Evolutionary conservation across 1,139 yeast genomes (phyloP), one percentile per base, ranked within the genome.

Genomic region (Hanseniaspora sp.): DNA sequence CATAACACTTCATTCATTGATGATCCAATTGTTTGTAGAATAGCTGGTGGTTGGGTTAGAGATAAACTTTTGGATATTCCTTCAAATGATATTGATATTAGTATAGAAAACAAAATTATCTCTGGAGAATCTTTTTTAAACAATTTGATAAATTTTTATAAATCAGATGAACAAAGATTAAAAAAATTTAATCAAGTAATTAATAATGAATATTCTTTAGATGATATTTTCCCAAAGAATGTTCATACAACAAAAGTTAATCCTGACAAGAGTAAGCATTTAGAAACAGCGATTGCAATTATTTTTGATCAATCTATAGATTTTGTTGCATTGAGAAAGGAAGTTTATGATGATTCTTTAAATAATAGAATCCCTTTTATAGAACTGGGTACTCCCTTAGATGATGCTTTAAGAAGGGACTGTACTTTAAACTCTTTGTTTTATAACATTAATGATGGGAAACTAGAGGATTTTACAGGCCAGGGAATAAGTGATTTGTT

Each of bases 1-100:
- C 48, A 51, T 31, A 51, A 51, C 28, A 2, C 12, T 4, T 34
- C n/a, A 41, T 18, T 18, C 28, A 39, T 18, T 3, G 35, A 42
- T n/a, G 67, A 64, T 38, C 65, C 64, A 3, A 56, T 81, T 28
- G 82, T 77, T 35, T 73, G 90, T 23, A 69, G 99, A 59, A 85
- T 92, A 61, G 90, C 97, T 0, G 99, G 99, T 35, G 99, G 99
- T 0, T 92, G 99, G 99, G 99, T 92, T 6, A 76, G 99, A 62
- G 99, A 92, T 67, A 92, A 92, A 70, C 71, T 92, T 40, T 71
- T 94, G 41, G 95, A 95, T 0, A 74, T 76, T 51, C 80, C 78
- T 35, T 82, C 94, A 54, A 82, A 92, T 64, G 99, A 92, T 67
- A 73, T 92, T 44, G 99, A 92, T 63, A 86, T 92, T 55, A 97